Conservation (phyloP, 2,329 filamentous ascomycete species). For the Pseudogymnoascus sp. region DNA sequence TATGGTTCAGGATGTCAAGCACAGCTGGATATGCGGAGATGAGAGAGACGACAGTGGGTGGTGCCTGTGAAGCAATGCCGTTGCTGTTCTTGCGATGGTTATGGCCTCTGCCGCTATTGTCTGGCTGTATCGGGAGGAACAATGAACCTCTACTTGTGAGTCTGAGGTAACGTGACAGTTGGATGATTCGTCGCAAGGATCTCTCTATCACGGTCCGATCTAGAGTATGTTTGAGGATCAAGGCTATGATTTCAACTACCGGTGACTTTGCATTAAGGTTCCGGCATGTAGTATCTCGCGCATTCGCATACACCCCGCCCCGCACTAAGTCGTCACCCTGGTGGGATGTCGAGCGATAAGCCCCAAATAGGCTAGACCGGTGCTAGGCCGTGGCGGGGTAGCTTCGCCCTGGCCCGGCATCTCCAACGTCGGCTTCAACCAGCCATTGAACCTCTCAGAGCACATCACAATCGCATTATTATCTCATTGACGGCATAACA, state of each 20-base stretch:
- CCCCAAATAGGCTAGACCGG: not conserved
- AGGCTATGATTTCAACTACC: not conserved
- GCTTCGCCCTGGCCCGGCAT: not conserved
- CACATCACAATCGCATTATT: not conserved
- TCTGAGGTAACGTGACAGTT: not conserved
- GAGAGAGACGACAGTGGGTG: not conserved
- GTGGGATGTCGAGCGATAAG: conserved; percentile 4
- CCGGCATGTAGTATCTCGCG: not conserved
- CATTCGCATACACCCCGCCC: not conserved
- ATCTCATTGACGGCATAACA: not conserved
- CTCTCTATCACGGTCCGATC: not conserved
- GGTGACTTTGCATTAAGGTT: not conserved
- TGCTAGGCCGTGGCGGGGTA: not conserved
- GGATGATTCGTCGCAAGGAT: not conserved
- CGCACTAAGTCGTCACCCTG: conserved; percentile 3
- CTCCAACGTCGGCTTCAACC: not conserved
- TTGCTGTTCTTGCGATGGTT: not conserved
- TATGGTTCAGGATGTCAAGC: not conserved
- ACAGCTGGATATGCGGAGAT: not conserved
- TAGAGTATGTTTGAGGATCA: not conserved
- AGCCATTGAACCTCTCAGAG: not conserved
- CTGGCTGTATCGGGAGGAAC: not conserved
- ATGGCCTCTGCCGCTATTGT: not conserved
- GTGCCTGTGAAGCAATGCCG: not conserved
- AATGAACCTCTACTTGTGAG: not conserved